Base-by-base conservation (phyloP, 1,284 basidiomycete genomes). In the Blastosporella zonata region DNA sequence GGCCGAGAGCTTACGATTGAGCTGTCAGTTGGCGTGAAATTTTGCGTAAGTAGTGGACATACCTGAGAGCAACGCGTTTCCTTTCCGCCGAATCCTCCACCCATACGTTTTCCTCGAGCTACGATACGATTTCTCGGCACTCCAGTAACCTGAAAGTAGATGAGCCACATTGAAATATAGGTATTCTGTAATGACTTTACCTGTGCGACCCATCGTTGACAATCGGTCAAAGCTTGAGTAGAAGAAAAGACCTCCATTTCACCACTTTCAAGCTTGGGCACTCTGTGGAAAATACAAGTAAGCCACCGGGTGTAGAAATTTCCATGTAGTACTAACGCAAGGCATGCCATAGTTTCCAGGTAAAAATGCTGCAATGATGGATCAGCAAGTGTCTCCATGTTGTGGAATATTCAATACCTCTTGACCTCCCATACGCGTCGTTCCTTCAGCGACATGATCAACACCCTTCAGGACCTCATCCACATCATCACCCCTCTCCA, bases 171-270 rank as follows among this genome's bases (percentile, higher is more conserved):
- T n/a, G 12, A 17, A 10, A 23, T 2, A 22, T 3, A 33, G 21
- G 10, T 34, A 6, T 2, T 3, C 39, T 20, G 20, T 29, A 3
- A 34, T 15, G 33, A 2, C 10, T 9, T 27, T 41, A 54, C 53
- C 50, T 54, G 53, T 15, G 53, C 49, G 23, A 48, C 49, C 53
- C 53, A 54, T 31, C 46, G 42, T 20, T 54, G 53, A 37, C 46
- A 49, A 9, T 54, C 53, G 25, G 39, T 15, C 13, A 54, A 25
- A 7, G 47, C 46, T 39, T 54, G 53, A 4, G 53, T 54, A n/a
- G 53, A 54, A 20, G 49, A 39, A 17, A 52, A 54, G 25, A 54
- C 45, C 22, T 54, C 53, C 49, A 54, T 54, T 40, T 54, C 53
- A 18, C 53, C 53, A 23, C 53, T 54, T 29, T 54, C 53, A 5